A percentile compares a stretch with the other conserved stretches of the same genome.
phyloP scores from a whole-genome alignment of 2,329 filamentous ascomycete species.

The Clathrospora elynae region DNA sequence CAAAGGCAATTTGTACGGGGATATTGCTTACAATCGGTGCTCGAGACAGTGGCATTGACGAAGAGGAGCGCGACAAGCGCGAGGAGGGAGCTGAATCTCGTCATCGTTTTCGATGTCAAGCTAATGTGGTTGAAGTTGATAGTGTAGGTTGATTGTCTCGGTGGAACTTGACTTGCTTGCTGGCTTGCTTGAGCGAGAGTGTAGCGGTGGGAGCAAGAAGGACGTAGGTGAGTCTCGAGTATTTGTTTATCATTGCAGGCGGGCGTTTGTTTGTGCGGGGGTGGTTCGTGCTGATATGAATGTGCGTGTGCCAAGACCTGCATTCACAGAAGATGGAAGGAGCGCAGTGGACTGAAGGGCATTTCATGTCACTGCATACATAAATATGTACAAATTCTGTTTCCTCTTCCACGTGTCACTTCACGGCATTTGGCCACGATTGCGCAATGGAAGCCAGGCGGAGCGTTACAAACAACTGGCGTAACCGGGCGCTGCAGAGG shows the following conservation, averaged over 20 bases:
- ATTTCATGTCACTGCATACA: no score
- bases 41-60: slow-evolving; percentile 10
- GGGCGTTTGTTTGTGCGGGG: slow-evolving; percentile 8
- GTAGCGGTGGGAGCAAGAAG: neutral
- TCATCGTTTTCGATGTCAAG: slow-evolving; percentile 8
- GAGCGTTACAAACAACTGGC: no score
- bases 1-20: no score
- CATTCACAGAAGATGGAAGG: neutral
- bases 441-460: no score
- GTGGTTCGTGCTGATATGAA: slow-evolving; percentile 8
- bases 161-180: neutral
- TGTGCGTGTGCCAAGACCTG: slow-evolving; percentile 1
- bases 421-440: no score
- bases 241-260: slow-evolving; percentile 4
- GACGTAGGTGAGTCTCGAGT: neutral
- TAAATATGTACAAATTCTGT: no score
- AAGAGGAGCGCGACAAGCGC: slow-evolving; percentile 6
- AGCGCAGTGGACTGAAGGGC: no score
- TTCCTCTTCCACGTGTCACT: no score
- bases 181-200: slow-evolving; percentile 4
- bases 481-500: no score
- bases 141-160: slow-evolving; percentile 4
- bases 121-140: slow-evolving; percentile 5
- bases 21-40: no score
- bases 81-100: slow-evolving; percentile 8